phyloP scores from a whole-genome alignment of 192 early-diverging fungal genomes.

The Coemansia sp. region DNA sequence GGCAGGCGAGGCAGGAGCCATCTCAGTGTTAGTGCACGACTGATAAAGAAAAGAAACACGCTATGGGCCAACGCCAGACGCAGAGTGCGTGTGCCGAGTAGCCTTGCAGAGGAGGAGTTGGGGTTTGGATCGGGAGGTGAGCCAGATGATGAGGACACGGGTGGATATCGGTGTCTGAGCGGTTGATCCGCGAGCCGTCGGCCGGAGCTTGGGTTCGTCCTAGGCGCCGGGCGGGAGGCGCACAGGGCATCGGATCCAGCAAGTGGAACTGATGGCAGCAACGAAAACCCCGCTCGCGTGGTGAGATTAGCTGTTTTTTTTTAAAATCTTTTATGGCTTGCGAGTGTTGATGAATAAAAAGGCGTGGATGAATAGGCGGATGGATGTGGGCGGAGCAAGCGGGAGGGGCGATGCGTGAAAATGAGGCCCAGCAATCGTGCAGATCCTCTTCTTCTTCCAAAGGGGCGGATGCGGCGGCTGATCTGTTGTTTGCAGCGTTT shows the following conservation, averaged over 20 bases:
- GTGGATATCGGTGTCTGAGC: not conserved
- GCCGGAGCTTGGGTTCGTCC: slow-evolving; percentile 1
- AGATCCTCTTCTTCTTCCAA: not conserved
- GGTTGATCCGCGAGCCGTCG: not conserved
- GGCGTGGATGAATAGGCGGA: not conserved
- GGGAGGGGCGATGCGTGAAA: not conserved
- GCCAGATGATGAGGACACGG: slow-evolving; percentile 6
- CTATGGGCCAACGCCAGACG: not conserved
- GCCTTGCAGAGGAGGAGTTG: not conserved
- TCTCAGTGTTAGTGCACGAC: not conserved
- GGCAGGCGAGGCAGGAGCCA: not conserved
- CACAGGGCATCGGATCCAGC: not conserved
- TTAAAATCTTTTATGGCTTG: not conserved
- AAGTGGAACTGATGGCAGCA: slow-evolving; percentile 1
- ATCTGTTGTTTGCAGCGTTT: slow-evolving; percentile 1
- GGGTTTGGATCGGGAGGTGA: not conserved
- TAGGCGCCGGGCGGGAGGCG: not conserved
- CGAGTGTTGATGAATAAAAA: not conserved
- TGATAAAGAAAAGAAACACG: not conserved
- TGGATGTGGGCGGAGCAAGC: too few relatives aligned
- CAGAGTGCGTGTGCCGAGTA: slow-evolving; percentile 1
- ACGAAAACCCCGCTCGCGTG: not conserved
- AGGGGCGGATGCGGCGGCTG: slow-evolving; percentile 2
- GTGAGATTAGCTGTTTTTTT: not conserved
- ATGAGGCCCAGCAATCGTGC: slow-evolving; percentile 1